A percentile compares a stretch with the other conserved stretches of the same genome.
Evolutionary conservation across 805 yeast genomes (phyloP).

Genomic region (Starmerella tilneyi): DNA sequence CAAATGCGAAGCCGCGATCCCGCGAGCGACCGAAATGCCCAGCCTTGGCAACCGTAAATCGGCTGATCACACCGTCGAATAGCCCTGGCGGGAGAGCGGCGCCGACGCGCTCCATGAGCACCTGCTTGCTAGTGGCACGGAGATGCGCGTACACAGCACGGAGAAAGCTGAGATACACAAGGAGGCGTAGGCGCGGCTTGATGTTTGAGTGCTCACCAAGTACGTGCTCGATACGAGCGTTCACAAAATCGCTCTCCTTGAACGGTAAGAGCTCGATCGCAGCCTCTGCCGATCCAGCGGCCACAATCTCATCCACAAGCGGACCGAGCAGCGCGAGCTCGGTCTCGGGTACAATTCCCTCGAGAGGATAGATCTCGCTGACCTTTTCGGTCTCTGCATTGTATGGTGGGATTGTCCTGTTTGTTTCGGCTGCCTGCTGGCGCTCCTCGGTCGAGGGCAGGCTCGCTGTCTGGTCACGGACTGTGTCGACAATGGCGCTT

Average conservation of each 20-base stretch:
- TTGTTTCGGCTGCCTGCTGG: slow-evolving; percentile 45
- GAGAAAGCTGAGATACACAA: slow-evolving; percentile 72
- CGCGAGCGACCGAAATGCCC: slow-evolving; percentile 60
- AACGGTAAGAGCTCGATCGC: slow-evolving; percentile 55
- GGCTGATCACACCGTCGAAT: slow-evolving; percentile 57
- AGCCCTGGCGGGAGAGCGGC: slow-evolving; percentile 59
- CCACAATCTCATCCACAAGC: slow-evolving; percentile 43
- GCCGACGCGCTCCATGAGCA: slow-evolving; percentile 50
- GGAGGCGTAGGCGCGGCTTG: slow-evolving; percentile 34
- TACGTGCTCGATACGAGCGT: slow-evolving; percentile 33
- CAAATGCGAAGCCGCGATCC: slow-evolving; percentile 66
- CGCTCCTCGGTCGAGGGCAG: slow-evolving; percentile 65
- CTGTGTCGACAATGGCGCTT: slow-evolving; percentile 70
- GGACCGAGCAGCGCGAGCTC: slow-evolving; percentile 53
- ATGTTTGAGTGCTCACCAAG: slow-evolving; percentile 41
- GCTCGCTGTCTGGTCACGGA: slow-evolving; percentile 55
- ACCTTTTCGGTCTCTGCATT: slow-evolving; percentile 70
- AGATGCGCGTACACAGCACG: slow-evolving; percentile 71
- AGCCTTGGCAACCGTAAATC: slow-evolving; percentile 59
- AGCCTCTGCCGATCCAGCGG: slow-evolving; percentile 41
- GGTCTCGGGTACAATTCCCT: slow-evolving; percentile 54
- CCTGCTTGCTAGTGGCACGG: slow-evolving; percentile 49
- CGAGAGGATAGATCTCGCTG: slow-evolving; percentile 70
- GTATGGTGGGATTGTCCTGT: slow-evolving; percentile 75
- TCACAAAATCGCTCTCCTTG: slow-evolving; percentile 45